A percentile compares a stretch with the other conserved stretches of the same genome.
These are phyloP conservation scores for Sisymbrium irio DNA, from an alignment of 345 rosid species.

Conservation along the genomic window DNA sequence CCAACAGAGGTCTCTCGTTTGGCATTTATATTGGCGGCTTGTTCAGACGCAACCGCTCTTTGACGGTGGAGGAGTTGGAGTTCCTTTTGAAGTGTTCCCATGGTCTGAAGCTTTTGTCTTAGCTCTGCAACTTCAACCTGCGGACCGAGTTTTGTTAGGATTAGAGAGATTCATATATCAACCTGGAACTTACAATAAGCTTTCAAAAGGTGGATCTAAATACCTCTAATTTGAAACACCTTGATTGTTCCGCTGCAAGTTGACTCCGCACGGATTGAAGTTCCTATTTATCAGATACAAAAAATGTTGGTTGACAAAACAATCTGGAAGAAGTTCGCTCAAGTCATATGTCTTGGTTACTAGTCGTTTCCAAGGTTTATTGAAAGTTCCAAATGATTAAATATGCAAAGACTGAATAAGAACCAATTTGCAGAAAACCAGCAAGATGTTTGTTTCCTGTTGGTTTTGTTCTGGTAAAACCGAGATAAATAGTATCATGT, in stretches of 20 bases:
- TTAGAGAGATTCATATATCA: neutral
- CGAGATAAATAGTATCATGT: neutral
- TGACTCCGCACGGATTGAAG: constrained; percentile 86
- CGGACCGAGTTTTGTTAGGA: neutral
- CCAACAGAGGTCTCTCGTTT: constrained; percentile 75
- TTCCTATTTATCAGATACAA: constrained; percentile 45
- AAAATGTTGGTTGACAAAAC: neutral
- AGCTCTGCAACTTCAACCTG: constrained; percentile 94
- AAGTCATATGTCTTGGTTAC: neutral
- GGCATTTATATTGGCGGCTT: constrained; percentile 53
- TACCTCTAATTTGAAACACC: constrained; percentile 97
- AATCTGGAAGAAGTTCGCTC: neutral
- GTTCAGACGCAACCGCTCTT: constrained; percentile 76
- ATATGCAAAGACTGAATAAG: neutral
- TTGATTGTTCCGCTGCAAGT: constrained; percentile 83
- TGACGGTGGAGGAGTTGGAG: constrained; percentile 85
- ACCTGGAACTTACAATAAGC: neutral
- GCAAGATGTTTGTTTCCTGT: neutral
- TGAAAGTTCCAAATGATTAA: constrained; percentile 8
- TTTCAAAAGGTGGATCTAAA: neutral
- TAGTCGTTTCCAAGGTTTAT: neutral
- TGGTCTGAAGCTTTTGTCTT: constrained; percentile 76
- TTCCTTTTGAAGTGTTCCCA: constrained; percentile 82
- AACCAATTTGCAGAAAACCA: neutral
- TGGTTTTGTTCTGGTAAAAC: neutral